These are phyloP conservation scores for Leucogyrophana mollusca DNA, from an alignment of 768 basidiomycete genomes.

Conservation along the genomic window DNA sequence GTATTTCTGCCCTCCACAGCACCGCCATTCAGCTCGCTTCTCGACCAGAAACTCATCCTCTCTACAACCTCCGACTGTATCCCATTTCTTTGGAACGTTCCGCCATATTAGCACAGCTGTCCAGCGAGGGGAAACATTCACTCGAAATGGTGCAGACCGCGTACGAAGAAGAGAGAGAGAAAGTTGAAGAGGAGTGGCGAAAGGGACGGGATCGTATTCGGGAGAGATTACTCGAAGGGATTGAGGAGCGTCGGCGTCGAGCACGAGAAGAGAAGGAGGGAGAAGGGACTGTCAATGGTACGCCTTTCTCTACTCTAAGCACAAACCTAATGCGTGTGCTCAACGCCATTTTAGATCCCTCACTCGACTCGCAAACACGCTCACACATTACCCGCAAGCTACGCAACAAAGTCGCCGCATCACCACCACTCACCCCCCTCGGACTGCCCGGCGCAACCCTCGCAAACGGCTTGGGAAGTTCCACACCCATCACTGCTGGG, in stretches of 20 bases:
- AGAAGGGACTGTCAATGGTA: conserved; percentile 74
- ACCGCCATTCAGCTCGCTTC: conserved; percentile 62
- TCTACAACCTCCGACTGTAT: conserved; percentile 72
- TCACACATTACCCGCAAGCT: conserved; percentile 83
- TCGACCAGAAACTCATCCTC: conserved; percentile 60
- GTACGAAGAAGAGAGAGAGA: conserved; percentile 74
- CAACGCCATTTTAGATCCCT: conserved; percentile 49
- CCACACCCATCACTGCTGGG: conserved; percentile 63
- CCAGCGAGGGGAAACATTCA: conserved; percentile 67
- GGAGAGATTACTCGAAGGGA: conserved; percentile 78
- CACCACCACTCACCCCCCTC: conserved; percentile 75
- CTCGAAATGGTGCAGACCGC: conserved; percentile 65
- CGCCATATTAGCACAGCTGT: conserved; percentile 64
- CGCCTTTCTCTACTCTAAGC: conserved; percentile 19
- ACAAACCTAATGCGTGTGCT: conserved; percentile 1
- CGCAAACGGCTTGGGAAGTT: conserved; percentile 36
- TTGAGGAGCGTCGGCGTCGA: conserved; percentile 75
- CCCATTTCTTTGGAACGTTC: conserved; percentile 77
- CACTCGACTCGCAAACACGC: conserved; percentile 73
- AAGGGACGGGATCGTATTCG: conserved; percentile 72
- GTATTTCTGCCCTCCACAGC: conserved; percentile 56
- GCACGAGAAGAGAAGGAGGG: conserved; percentile 89
- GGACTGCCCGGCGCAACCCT: conserved; percentile 33
- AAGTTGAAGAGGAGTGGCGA: conserved; percentile 82
- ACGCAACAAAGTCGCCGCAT: conserved; percentile 75